Evolutionary conservation across 75 land plant species (phyloP).

Genomic region (Azolla pinnata): DNA sequence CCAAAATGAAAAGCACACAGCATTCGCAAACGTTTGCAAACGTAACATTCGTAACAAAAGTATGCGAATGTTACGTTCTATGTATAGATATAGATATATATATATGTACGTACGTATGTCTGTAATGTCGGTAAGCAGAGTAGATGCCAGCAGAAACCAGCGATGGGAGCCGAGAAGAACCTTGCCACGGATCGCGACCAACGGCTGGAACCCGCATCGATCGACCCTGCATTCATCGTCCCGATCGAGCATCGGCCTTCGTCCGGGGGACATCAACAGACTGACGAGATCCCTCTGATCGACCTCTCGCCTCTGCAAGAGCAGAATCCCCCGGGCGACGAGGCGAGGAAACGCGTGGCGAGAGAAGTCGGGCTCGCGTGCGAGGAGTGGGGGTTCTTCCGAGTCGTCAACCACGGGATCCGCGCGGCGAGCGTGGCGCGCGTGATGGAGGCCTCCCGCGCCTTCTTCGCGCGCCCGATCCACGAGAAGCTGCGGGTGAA

Average conservation of each 20-base stretch:
- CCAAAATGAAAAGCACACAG: too few relatives aligned
- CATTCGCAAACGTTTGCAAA: too few relatives aligned
- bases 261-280: not conserved
- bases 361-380: slow-evolving; percentile 29
- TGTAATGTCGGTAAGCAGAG: too few relatives aligned
- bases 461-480: slow-evolving; percentile 31
- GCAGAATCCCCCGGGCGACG: slow-evolving; percentile 1
- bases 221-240: slow-evolving; percentile 41
- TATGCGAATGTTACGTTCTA: too few relatives aligned
- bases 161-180: too few relatives aligned
- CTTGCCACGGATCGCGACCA: too few relatives aligned
- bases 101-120: too few relatives aligned
- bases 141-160: too few relatives aligned
- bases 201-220: too few relatives aligned
- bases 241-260: slow-evolving; percentile 41
- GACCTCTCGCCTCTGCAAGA: slow-evolving; percentile 35
- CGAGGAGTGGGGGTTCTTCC: slow-evolving; percentile 55
- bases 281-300: slow-evolving; percentile 25
- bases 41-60: too few relatives aligned
- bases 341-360: slow-evolving; percentile 2
- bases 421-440: slow-evolving; percentile 26
- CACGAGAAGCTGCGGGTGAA: slow-evolving; percentile 38
- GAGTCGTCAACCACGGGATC: slow-evolving; percentile 50
- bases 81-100: too few relatives aligned
- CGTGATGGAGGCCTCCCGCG: slow-evolving; percentile 24